A percentile compares a stretch with the other conserved stretches of the same genome.
phyloP scores from a whole-genome alignment of 805 yeast genomes.

The Metschnikowia lochheadii region DNA sequence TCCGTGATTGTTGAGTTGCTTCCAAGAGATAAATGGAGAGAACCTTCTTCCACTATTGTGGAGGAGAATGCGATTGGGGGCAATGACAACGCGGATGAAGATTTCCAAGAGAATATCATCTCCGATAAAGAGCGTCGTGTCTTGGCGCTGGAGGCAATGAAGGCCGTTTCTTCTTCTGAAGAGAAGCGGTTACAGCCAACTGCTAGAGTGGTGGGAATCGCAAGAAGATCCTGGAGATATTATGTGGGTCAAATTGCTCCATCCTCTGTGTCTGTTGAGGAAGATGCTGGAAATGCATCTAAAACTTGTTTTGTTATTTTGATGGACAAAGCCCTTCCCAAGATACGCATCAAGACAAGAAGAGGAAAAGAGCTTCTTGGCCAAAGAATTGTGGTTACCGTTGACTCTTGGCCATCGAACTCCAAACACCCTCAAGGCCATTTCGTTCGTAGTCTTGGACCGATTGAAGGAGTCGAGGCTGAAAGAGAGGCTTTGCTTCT shows the following conservation, averaged over 20 bases:
- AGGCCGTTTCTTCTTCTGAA: conserved; percentile 44
- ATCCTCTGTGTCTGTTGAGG: conserved; percentile 55
- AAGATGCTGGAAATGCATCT: conserved; percentile 57
- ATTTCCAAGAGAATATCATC: conserved; percentile 46
- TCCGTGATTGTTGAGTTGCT: conserved; percentile 84
- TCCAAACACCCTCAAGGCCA: conserved; percentile 93
- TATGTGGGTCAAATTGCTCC: conserved; percentile 93
- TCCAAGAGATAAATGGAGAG: conserved; percentile 84
- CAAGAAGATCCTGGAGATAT: conserved; percentile 90
- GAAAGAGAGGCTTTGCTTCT: conserved; percentile 92
- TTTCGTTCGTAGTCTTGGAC: conserved; percentile 85
- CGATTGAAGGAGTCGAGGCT: conserved; percentile 85
- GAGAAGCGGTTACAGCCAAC: conserved; percentile 74
- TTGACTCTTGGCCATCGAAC: conserved; percentile 86
- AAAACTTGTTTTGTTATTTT: conserved; percentile 79
- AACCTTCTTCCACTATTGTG: conserved; percentile 72
- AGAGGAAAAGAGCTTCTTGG: conserved; percentile 80
- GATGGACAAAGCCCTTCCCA: conserved; percentile 87
- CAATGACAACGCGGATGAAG: conserved; percentile 57
- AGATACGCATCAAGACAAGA: conserved; percentile 81
- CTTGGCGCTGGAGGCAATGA: conserved; percentile 72
- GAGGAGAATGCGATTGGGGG: conserved; percentile 68
- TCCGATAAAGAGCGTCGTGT: conserved; percentile 68
- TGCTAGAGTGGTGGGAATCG: conserved; percentile 82
- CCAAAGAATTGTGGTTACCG: conserved; percentile 84